Percentiles rank a stretch among this genome's conserved stretches.
Conservation (phyloP, 2,329 filamentous ascomycete genomes). For the Sporothrix curviconia region DNA sequence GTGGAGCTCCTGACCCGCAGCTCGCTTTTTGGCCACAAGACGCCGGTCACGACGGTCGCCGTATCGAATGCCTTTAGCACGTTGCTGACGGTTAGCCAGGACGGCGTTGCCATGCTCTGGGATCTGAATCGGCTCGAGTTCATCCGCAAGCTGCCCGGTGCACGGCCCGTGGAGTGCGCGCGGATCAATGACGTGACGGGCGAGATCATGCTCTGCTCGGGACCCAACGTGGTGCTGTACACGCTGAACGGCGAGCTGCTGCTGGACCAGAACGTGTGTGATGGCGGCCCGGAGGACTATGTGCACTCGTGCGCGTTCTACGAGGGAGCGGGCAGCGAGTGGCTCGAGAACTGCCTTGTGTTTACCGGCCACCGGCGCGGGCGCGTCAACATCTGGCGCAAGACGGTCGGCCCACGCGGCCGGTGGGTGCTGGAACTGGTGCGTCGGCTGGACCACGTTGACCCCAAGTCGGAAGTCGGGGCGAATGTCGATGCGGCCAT, state of each 20-base stretch:
- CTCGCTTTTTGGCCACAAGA: slow-evolving; percentile 85
- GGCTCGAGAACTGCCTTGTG: slow-evolving; percentile 77
- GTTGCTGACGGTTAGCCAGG: slow-evolving; percentile 72
- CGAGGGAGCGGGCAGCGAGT: slow-evolving; percentile 84
- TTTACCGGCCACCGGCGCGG: slow-evolving; percentile 85
- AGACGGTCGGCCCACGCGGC: slow-evolving; percentile 44
- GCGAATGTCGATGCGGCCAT: slow-evolving; percentile 61
- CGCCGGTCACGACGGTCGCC: slow-evolving; percentile 72
- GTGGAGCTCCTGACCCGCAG: slow-evolving; percentile 74
- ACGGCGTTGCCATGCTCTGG: slow-evolving; percentile 80
- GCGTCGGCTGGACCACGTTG: slow-evolving; percentile 73
- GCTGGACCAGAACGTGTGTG: slow-evolving; percentile 73
- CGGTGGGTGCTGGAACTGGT: slow-evolving; percentile 73
- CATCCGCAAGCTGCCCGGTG: slow-evolving; percentile 60
- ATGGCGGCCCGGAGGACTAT: slow-evolving; percentile 56
- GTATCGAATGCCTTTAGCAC: slow-evolving; percentile 84
- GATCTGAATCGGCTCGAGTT: slow-evolving; percentile 88
- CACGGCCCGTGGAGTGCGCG: slow-evolving; percentile 61
- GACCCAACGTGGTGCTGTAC: slow-evolving; percentile 68
- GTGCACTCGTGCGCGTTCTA: slow-evolving; percentile 85
- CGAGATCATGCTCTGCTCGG: slow-evolving; percentile 78
- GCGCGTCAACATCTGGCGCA: slow-evolving; percentile 71
- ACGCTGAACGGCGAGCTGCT: slow-evolving; percentile 82
- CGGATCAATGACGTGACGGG: slow-evolving; percentile 86
- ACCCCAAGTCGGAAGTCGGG: slow-evolving; percentile 56